These are phyloP conservation scores for Mortierella hygrophila DNA, from an alignment of 192 early-diverging fungal genomes.

Conservation along the genomic window DNA sequence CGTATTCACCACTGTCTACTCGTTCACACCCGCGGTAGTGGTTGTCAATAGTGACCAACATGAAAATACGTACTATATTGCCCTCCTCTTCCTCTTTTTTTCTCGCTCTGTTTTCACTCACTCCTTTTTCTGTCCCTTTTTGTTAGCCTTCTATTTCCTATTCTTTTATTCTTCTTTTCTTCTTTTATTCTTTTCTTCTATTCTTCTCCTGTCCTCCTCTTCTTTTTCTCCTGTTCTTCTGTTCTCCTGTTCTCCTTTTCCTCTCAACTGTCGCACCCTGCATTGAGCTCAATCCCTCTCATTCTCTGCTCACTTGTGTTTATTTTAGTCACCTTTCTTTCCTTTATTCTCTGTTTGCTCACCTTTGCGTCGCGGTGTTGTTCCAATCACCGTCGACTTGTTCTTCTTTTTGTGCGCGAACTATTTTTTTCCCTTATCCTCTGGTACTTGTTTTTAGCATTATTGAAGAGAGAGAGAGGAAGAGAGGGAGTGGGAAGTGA, in stretches of 20 bases:
- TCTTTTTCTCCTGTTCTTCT: not conserved
- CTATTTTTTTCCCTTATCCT: not conserved
- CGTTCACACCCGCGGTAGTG: too few species aligned
- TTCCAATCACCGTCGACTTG: not conserved
- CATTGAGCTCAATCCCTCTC: not conserved
- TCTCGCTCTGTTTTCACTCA: not conserved
- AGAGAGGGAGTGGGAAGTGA: not conserved
- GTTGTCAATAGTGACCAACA: too few species aligned
- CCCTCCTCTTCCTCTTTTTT: not conserved
- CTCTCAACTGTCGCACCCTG: not conserved
- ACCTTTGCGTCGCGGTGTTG: not conserved
- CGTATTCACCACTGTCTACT: too few species aligned
- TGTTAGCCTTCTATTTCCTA: not conserved
- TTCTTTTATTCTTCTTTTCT: not conserved
- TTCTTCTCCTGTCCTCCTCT: not conserved
- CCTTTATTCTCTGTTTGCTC: not conserved
- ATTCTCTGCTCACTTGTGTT: not conserved
- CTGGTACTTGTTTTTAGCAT: not conserved
- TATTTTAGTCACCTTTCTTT: not conserved
- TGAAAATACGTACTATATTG: not conserved
- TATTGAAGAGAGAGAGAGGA: too few species aligned
- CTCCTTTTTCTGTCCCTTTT: not conserved
- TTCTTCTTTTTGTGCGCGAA: not conserved
- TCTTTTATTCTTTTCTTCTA: not conserved
- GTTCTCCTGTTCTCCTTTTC: not conserved